Evolutionary conservation across 371 early-diverging fungal species (phyloP), one percentile per base, ranked within the genome.

Genomic region (Chytridium lagenaria): DNA sequence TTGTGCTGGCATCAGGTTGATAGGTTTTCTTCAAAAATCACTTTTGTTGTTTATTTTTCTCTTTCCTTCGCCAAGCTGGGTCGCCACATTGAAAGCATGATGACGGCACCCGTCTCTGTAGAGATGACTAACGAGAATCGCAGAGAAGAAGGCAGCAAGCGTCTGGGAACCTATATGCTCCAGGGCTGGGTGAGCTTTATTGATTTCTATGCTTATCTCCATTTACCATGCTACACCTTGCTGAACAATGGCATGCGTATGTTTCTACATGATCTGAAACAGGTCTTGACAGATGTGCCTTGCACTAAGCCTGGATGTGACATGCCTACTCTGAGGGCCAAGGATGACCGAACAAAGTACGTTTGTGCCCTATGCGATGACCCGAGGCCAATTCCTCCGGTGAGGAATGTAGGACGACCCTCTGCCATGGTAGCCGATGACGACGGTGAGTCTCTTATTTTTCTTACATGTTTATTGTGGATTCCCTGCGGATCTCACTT

Each of bases 321-420:
- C 2, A 49, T 68, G 30, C 50, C 52, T 19, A 23, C 44, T 5
- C 15, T 68, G 5, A 34, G 68, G 2, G 7, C 68, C 3, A 49
- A 36, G 36, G 68, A 66, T 2, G 44, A 68, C 51, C 26, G 51
- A 5, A 7, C 51, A 5, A 68, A 30, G 33, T 40, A 16, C 23
- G 10, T 66, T 37, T 68, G 68, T 40, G 19, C 34, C 2, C 68
- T 68, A n/a, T 68, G 68, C 30, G 68, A 68, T 36, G 68, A 68
- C 26, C 5, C 28, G 31, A 49, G 36, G 12, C 51, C 50, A 2
- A 28, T 19, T 15, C 68, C 68, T 3, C 34, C 68, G 2, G n/a
- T n/a, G n/a, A n/a, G n/a, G n/a, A n/a, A n/a, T n/a, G n/a, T n/a
- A n/a, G n/a, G n/a, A n/a, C n/a, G n/a, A n/a, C n/a, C n/a, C n/a